These are phyloP conservation scores for Sporothrix pseudoabietina DNA, from an alignment of 2,329 filamentous ascomycete genomes.

Conservation along the genomic window DNA sequence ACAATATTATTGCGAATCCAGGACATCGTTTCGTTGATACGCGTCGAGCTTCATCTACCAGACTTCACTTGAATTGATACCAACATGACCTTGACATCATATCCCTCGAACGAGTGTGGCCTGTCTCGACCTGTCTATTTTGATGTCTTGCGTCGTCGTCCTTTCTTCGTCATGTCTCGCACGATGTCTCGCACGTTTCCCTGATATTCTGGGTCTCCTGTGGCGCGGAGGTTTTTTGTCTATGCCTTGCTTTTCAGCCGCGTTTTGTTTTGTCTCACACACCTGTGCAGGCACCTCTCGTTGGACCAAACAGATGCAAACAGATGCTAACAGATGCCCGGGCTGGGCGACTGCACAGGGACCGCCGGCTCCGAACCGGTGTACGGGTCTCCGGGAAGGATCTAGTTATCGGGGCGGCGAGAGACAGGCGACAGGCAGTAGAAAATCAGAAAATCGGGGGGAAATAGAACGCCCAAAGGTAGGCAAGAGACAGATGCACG, in stretches of 20 bases:
- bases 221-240: background rate
- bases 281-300: background rate
- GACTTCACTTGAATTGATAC: background rate
- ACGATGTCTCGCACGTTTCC: slow-evolving; percentile 4
- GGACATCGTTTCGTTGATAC: background rate
- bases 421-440: background rate
- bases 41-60: background rate
- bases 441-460: too few relatives aligned
- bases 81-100: background rate
- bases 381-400: background rate
- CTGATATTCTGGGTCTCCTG: background rate
- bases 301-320: background rate
- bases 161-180: background rate
- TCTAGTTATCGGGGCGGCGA: background rate
- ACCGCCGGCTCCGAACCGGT: background rate
- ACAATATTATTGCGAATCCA: background rate
- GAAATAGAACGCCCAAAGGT: background rate
- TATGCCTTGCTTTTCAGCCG: background rate
- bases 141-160: background rate
- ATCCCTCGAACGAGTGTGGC: background rate
- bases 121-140: background rate
- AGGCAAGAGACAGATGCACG: background rate
- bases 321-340: too few relatives aligned
- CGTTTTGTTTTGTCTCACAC: slow-evolving; percentile 16
- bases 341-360: background rate